phyloP scores from a whole-genome alignment of 2,329 filamentous ascomycete genomes.

The Exophiala sp. region DNA sequence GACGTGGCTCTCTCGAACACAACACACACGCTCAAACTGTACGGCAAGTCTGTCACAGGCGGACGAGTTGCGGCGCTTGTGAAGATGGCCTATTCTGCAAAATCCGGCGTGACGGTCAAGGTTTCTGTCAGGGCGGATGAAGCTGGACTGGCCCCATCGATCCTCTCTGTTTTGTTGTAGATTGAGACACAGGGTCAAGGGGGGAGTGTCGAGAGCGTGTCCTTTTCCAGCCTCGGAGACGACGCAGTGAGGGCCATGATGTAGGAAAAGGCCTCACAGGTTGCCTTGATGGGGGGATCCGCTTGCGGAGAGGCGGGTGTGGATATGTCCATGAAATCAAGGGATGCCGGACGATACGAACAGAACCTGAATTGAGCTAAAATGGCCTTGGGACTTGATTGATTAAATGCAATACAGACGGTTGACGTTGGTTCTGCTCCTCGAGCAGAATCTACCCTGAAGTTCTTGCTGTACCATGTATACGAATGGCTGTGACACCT shows the following conservation, averaged over 20 bases:
- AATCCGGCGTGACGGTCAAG: slow-evolving; percentile 92
- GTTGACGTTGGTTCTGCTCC: too few relatives aligned
- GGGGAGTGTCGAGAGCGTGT: not conserved
- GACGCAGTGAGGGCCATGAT: too few relatives aligned
- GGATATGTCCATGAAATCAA: not conserved
- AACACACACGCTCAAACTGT: slow-evolving; percentile 89
- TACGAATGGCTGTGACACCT: too few relatives aligned
- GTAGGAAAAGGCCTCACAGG: too few relatives aligned
- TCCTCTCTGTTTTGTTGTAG: slow-evolving; percentile 17
- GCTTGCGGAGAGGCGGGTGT: not conserved
- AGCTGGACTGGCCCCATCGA: slow-evolving; percentile 66
- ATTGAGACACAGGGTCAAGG: not conserved
- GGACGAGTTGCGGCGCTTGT: slow-evolving; percentile 82
- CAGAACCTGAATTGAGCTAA: too few relatives aligned
- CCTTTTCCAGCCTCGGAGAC: too few relatives aligned
- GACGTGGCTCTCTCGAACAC: slow-evolving; percentile 82
- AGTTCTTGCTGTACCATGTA: too few relatives aligned
- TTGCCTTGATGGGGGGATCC: too few relatives aligned
- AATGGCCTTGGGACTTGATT: not conserved
- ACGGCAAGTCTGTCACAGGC: slow-evolving; percentile 89
- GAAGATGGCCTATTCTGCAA: slow-evolving; percentile 88
- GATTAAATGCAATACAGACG: not conserved
- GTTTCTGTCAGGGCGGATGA: slow-evolving; percentile 89
- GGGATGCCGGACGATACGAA: not conserved
- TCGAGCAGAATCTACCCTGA: too few relatives aligned